Percentiles rank a stretch among this genome's conserved stretches.
Evolutionary conservation across 768 basidiomycete species (phyloP).

Genomic region (Xerocomellus dryophilus): DNA sequence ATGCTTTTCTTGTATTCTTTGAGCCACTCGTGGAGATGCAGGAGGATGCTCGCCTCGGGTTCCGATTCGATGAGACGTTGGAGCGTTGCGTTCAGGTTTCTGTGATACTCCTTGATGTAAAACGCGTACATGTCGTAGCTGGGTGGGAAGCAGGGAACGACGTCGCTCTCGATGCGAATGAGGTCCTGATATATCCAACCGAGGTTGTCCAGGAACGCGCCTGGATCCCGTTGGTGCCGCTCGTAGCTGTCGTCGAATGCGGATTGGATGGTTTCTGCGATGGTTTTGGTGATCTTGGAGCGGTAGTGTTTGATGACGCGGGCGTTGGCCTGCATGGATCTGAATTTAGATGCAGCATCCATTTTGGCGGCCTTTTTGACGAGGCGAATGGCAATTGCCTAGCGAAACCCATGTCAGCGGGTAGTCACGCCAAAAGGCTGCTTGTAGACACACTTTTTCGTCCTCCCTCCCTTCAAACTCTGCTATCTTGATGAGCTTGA

Average conservation of each 20-base stretch:
- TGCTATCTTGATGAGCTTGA: slow-evolving; percentile 88
- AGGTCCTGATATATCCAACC: slow-evolving; percentile 95
- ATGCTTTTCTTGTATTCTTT: slow-evolving; percentile 95
- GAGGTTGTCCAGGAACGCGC: slow-evolving; percentile 71
- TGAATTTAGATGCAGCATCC: slow-evolving; percentile 91
- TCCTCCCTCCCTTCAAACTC: slow-evolving; percentile 93
- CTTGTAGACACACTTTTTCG: slow-evolving; percentile 67
- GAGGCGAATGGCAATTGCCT: slow-evolving; percentile 92
- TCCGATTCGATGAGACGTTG: slow-evolving; percentile 66
- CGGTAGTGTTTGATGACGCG: slow-evolving; percentile 95
- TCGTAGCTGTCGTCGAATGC: slow-evolving; percentile 68
- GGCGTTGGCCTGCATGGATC: slow-evolving; percentile 89
- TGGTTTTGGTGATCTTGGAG: slow-evolving; percentile 78
- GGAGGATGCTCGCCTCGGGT: slow-evolving; percentile 84
- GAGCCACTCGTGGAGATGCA: slow-evolving; percentile 87
- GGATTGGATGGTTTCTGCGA: slow-evolving; percentile 70
- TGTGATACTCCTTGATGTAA: slow-evolving; percentile 89
- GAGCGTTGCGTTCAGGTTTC: slow-evolving; percentile 70
- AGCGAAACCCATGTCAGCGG: not conserved
- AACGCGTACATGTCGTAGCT: slow-evolving; percentile 87
- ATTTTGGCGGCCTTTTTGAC: slow-evolving; percentile 92
- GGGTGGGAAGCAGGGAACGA: slow-evolving; percentile 87
- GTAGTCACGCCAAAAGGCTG: not conserved
- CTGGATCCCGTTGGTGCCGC: slow-evolving; percentile 59
- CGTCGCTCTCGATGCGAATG: slow-evolving; percentile 85